Evolutionary conservation across 495 filamentous ascomycete species (phyloP).

Genomic region (Penicillium antarcticum): DNA sequence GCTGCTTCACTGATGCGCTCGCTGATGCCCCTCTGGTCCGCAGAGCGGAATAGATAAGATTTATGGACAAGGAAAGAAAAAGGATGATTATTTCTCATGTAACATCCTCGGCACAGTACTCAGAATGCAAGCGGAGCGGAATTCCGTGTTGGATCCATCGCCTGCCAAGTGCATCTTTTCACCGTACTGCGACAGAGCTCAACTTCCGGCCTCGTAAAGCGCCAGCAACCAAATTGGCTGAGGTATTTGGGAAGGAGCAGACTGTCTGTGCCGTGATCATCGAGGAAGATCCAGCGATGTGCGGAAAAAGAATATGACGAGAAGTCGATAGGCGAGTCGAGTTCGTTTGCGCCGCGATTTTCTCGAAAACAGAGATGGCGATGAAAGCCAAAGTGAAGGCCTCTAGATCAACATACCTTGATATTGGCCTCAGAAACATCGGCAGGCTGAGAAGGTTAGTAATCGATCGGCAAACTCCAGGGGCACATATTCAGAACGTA

Average conservation of each 20-base stretch:
- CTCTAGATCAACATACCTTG: constrained; percentile 95
- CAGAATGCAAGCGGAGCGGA: constrained; percentile 26
- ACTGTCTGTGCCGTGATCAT: constrained; percentile 29
- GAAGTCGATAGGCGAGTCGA: constrained; percentile 31
- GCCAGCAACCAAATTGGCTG: constrained; percentile 29
- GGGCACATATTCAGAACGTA: constrained; percentile 48
- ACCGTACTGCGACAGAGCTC: constrained; percentile 45
- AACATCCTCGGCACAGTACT: constrained; percentile 36
- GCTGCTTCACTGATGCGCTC: constrained; percentile 59
- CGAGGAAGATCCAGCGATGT: constrained; percentile 24
- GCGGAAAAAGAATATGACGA: constrained; percentile 18
- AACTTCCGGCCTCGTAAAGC: constrained; percentile 41
- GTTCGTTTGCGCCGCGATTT: constrained; percentile 39
- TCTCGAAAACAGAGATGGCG: constrained; percentile 49
- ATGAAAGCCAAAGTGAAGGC: constrained; percentile 53
- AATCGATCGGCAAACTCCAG: background rate
- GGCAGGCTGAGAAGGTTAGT: constrained; percentile 70
- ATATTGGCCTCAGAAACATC: constrained; percentile 94
- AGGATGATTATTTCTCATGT: constrained; percentile 24
- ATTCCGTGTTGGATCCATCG: constrained; percentile 11
- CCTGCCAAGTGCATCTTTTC: constrained; percentile 19
- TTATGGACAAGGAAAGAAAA: constrained; percentile 18
- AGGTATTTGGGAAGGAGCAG: constrained; percentile 39
- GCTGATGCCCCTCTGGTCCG: constrained; percentile 47
- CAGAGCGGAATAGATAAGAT: constrained; percentile 19